Evolutionary conservation across 2,329 filamentous ascomycete genomes (phyloP), one percentile per base, ranked within the genome.

Genomic region (Microdochium paspali): DNA sequence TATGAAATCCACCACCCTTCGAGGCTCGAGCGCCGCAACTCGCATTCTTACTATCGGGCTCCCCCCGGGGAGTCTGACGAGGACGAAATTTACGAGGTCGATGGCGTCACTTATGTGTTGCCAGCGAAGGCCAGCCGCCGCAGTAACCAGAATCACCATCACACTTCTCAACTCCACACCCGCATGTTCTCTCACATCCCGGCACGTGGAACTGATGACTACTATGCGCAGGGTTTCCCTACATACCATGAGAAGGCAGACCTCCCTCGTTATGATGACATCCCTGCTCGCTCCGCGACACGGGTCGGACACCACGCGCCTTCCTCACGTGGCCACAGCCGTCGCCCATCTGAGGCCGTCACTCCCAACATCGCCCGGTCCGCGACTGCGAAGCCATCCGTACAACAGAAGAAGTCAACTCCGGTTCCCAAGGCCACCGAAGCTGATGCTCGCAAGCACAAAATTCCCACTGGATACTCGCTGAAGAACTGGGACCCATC

Each of bases 401-500:
- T 66, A 2, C 62, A 66, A 44, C 60, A 65, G 51, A 68, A 69
- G 61, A 70, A 69, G 57, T 56, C 63, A 7, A 39, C 58, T 50
- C 60, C 56, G 30, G 51, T 57, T 21, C 50, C 56, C 47, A 69
- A 72, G 58, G 79, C 80, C 5, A 84, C 79, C 25, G 76, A 80
- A 52, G 69, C 67, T 12, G 80, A 84, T 61, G 77, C 79, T 30
- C 72, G 70, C 59, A 71, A 67, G 63, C 85, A 87, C 60, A 78
- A 80, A 50, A 96, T 98, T 49, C 90, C 93, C 2, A 67, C 82
- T 1, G 91, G 93, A 52, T 98, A 94, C 72, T 95, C 89, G 24
- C 82, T 91, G 63, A 97, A 97, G 77, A 95, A 97, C 72, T 97
- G 93, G 93, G 93, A 98, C 64, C 91, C 91, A 1, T 83, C 81